phyloP scores from a whole-genome alignment of 495 filamentous ascomycete species.

The Aspergillus panamensis region DNA sequence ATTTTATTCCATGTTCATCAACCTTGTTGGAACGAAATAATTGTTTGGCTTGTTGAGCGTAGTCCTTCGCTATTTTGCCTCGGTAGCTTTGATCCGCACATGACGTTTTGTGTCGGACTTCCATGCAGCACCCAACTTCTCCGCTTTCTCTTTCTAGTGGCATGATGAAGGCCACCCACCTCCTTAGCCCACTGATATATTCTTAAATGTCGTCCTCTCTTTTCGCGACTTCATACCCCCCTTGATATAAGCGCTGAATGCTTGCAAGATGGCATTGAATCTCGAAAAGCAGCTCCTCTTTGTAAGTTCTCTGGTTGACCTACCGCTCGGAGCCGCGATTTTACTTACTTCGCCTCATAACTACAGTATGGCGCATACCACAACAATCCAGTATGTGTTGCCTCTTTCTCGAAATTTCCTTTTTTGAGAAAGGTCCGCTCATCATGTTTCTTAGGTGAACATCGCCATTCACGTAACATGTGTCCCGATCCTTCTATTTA shows the following conservation, averaged over 20 bases:
- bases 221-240: neutral
- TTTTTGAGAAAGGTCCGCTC: neutral
- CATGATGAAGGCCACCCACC: no score
- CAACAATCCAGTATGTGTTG: slow-evolving; percentile 62
- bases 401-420: neutral
- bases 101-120: no score
- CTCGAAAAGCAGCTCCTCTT: slow-evolving; percentile 77
- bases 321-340: neutral
- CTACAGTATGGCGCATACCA: slow-evolving; percentile 92
- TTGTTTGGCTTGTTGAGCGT: no score
- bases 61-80: neutral
- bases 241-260: neutral
- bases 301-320: slow-evolving; percentile 48
- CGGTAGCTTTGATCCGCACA: slow-evolving; percentile 8
- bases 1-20: neutral
- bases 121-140: slow-evolving; percentile 1
- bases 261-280: slow-evolving; percentile 61
- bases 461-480: slow-evolving; percentile 86
- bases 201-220: neutral
- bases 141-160: neutral
- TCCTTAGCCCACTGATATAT: no score
- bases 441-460: slow-evolving; percentile 55
- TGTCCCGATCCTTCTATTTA: slow-evolving; percentile 80
- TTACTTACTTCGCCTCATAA: slow-evolving; percentile 21
- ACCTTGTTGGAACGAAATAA: no score